A percentile compares a stretch with the other conserved stretches of the same genome.
Evolutionary conservation across 129 eudicot species (phyloP).

Genomic region (Chrysanthemum makinoi): DNA sequence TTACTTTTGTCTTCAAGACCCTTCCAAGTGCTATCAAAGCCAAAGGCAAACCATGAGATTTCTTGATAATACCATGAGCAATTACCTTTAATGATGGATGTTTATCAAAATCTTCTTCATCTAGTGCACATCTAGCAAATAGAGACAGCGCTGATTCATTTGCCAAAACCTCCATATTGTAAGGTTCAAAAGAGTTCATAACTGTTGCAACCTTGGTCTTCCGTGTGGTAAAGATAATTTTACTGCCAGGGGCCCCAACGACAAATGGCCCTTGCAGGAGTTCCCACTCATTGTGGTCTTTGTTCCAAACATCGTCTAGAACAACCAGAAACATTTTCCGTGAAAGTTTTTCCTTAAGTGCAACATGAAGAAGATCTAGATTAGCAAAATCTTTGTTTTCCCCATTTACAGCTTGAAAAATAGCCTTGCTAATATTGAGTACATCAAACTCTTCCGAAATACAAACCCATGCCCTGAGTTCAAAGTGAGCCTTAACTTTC

Average conservation of each 20-base stretch:
- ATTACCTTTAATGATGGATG: conserved; percentile 13
- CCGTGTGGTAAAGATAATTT: conserved; percentile 35
- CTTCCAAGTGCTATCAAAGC: not conserved
- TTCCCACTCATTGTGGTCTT: conserved; percentile 28
- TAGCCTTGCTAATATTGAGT: not conserved
- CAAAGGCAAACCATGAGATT: conserved; percentile 1
- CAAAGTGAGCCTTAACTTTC: not conserved
- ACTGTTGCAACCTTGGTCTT: not conserved
- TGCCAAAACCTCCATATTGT: conserved; percentile 16
- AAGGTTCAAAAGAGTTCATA: not conserved
- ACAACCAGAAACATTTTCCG: conserved; percentile 38
- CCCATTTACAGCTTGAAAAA: not conserved
- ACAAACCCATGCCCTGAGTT: conserved; percentile 1
- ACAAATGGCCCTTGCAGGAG: conserved; percentile 17
- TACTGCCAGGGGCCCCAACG: conserved; percentile 26
- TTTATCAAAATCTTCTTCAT: not conserved
- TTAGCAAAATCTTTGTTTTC: not conserved
- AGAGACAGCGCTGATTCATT: conserved; percentile 21
- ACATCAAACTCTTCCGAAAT: not conserved
- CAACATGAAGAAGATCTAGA: conserved; percentile 30
- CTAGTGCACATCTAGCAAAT: conserved; percentile 27
- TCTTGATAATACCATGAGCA: conserved; percentile 21
- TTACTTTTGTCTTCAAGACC: not conserved
- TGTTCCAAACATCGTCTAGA: conserved; percentile 46
- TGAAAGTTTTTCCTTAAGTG: not conserved